These are phyloP conservation scores for Fusarium pseudocircinatum DNA, from an alignment of 2,329 filamentous ascomycete genomes.

Conservation along the genomic window DNA sequence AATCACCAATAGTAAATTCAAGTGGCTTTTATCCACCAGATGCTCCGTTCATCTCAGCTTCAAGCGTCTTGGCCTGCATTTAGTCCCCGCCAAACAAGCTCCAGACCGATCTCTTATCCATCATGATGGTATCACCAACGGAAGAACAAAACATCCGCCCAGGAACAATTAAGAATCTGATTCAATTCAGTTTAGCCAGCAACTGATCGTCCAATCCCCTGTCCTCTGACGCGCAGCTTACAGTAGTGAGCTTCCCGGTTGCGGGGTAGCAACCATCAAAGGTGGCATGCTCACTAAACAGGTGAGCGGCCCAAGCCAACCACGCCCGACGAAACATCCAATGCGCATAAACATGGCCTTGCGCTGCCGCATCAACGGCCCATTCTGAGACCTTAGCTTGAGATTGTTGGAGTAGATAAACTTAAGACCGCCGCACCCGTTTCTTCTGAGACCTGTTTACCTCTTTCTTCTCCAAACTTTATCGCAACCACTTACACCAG, in stretches of 20 bases:
- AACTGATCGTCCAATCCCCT: slow-evolving; percentile 38
- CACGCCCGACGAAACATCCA: slow-evolving; percentile 26
- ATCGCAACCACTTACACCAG: slow-evolving; percentile 16
- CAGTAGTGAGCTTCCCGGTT: slow-evolving; percentile 29
- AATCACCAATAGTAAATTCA: background rate
- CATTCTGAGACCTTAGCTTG: slow-evolving; percentile 38
- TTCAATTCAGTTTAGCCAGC: background rate
- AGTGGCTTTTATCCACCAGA: slow-evolving; percentile 16
- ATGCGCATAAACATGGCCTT: slow-evolving; percentile 41
- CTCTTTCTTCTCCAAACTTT: slow-evolving; percentile 7
- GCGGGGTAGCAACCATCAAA: slow-evolving; percentile 39
- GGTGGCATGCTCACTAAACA: slow-evolving; percentile 20
- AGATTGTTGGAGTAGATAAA: slow-evolving; percentile 31
- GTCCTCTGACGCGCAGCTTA: slow-evolving; percentile 37
- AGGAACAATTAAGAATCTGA: slow-evolving; percentile 10
- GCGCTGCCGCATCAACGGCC: slow-evolving; percentile 44
- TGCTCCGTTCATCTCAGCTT: slow-evolving; percentile 5
- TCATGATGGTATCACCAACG: background rate
- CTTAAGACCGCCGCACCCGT: slow-evolving; percentile 33
- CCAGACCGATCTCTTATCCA: slow-evolving; percentile 7
- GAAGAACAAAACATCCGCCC: slow-evolving; percentile 7
- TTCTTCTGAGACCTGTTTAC: slow-evolving; percentile 23
- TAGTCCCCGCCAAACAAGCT: slow-evolving; percentile 40
- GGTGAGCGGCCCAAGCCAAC: slow-evolving; percentile 20
- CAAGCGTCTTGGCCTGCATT: slow-evolving; percentile 40